Conservation (phyloP, 2,329 filamentous ascomycete species). For the Pestalotiopsis fici region DNA sequence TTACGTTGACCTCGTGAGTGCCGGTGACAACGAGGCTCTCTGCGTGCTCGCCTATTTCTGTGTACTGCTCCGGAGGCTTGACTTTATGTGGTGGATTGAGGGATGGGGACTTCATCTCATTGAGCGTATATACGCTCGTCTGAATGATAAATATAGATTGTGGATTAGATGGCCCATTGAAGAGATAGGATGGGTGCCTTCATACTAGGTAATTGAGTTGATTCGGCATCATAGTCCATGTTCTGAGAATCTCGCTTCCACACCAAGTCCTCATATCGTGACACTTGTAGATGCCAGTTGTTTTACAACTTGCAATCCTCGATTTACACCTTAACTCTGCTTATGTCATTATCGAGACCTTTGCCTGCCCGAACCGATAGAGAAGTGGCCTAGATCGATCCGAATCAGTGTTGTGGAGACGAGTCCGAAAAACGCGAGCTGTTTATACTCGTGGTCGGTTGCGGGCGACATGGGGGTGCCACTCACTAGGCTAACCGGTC, state of each 20-base stretch:
- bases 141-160: background rate
- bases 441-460: background rate
- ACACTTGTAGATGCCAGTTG: background rate
- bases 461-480: background rate
- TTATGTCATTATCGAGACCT: background rate
- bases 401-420: background rate
- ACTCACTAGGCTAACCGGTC: background rate
- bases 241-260: background rate
- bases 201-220: background rate
- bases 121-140: conserved; percentile 1
- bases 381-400: background rate
- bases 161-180: conserved; percentile 8
- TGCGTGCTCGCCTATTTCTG: conserved; percentile 7
- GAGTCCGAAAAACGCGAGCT: background rate
- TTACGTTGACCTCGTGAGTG: background rate
- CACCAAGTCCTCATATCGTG: background rate
- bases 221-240: background rate
- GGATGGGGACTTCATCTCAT: conserved; percentile 7
- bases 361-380: background rate
- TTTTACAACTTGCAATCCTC: background rate
- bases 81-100: conserved; percentile 5
- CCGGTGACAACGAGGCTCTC: background rate
- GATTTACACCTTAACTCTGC: background rate
- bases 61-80: background rate
- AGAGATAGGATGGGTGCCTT: conserved; percentile 4